Percentiles rank a stretch among this genome's conserved stretches.
Conservation (phyloP, 2,329 filamentous ascomycete genomes). For the Diaporthe capsici region DNA sequence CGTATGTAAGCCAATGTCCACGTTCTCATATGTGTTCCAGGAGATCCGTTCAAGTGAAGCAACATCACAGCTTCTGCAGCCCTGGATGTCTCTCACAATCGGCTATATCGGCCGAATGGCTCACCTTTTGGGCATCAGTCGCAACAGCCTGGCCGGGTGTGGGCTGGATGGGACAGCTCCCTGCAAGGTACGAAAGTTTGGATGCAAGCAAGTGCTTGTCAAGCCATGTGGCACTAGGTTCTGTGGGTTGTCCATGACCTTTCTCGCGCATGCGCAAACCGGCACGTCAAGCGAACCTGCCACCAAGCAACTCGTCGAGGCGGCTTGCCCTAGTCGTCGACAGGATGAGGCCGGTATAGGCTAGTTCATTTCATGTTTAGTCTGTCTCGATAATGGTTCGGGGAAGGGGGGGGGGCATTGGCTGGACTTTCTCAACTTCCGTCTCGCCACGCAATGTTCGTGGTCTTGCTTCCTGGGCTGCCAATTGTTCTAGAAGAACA, state of each 20-base stretch:
- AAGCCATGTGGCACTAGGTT: conserved; percentile 31
- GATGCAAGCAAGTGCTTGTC: conserved; percentile 36
- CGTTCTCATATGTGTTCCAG: background rate
- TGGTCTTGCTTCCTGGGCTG: background rate
- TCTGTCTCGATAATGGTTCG: background rate
- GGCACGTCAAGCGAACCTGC: background rate
- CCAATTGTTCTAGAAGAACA: background rate
- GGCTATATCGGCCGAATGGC: background rate
- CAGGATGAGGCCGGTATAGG: background rate
- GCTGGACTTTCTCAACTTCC: background rate
- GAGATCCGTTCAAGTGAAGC: background rate
- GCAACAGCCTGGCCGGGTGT: background rate
- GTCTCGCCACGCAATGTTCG: background rate
- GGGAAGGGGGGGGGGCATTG: background rate
- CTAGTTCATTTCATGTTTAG: background rate
- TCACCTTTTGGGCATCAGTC: conserved; percentile 5
- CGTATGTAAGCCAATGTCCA: background rate
- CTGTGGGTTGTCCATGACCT: background rate
- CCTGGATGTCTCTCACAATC: no score
- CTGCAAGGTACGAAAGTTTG: conserved; percentile 11
- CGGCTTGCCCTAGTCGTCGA: background rate
- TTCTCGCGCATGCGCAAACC: background rate
- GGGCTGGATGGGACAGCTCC: background rate
- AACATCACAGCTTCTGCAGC: background rate
- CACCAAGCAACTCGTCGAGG: background rate